Percentiles rank a stretch among this genome's conserved stretches.
These are phyloP conservation scores for Salix exigua DNA, from an alignment of 345 rosid genomes.

Conservation along the genomic window DNA sequence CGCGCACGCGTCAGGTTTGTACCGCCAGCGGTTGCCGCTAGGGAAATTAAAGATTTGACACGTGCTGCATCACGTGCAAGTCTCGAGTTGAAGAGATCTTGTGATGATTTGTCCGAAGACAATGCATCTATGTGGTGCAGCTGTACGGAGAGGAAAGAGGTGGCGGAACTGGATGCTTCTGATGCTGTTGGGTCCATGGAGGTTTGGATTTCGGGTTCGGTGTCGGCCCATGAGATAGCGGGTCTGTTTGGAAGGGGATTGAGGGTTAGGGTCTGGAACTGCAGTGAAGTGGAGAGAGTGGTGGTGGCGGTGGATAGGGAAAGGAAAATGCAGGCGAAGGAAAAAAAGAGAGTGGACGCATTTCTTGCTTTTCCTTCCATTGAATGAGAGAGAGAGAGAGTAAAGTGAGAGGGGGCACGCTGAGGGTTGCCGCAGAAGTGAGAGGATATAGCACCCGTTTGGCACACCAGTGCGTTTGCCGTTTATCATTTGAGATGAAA, in stretches of 20 bases:
- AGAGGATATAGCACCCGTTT: neutral
- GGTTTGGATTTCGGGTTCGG: conserved; percentile 25
- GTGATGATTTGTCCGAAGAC: conserved; percentile 45
- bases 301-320: conserved; percentile 25
- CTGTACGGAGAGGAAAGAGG: conserved; percentile 35
- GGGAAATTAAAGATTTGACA: conserved; percentile 37
- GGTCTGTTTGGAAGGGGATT: conserved; percentile 44
- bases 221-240: conserved; percentile 39
- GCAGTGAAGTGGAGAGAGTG: conserved; percentile 20
- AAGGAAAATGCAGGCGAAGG: conserved; percentile 28
- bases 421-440: neutral
- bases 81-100: conserved; percentile 60
- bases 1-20: neutral
- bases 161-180: conserved; percentile 3
- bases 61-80: conserved; percentile 71
- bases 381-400: conserved; percentile 4
- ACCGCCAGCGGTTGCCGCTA: conserved; percentile 24
- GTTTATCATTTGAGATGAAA: too few relatives aligned
- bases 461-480: too few relatives aligned
- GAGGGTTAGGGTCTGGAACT: conserved; percentile 42
- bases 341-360: conserved; percentile 11
- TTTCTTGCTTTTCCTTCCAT: conserved; percentile 41
- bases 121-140: conserved; percentile 81
- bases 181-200: conserved; percentile 6
- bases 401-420: neutral